Base-by-base conservation (phyloP, 345 rosid species). In the Citrus australasica region DNA sequence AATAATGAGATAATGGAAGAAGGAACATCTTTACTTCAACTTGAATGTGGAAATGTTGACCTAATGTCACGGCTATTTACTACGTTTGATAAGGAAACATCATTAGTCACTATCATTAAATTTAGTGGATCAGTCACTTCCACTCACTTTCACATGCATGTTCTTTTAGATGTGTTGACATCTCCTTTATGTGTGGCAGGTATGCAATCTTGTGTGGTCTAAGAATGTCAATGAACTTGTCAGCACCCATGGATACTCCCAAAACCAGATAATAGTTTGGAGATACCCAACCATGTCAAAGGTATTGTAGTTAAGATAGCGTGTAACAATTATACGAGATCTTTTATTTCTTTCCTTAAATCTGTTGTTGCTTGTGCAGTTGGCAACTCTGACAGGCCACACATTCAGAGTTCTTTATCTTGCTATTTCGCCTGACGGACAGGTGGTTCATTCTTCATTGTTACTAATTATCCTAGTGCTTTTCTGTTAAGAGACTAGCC, bases 361-460 rank as follows among this genome's bases (percentile, higher is more conserved):
- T 14, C 64, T 75, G 42, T 40, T 80, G 79, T 62, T 79, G 53
- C 64, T 69, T 6, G 10, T 86, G 82, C 90, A 97, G 99, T 84
- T 97, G 87, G 99, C 97, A 68, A 93, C 97, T 75, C 99, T 97
- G 32, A 97, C 98, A 0, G 99, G 98, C 25, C 99, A 97, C 78
- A 82, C 99, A 19, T 92, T 80, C 76, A 87, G 99, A 75, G 99
- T 97, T 76, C 98, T 97, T 76, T 97, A 93, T 87, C 99, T 97
- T 81, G 99, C 99, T 11, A 93, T 94, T 68, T 97, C 99, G 75
- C 99, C 99, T 2, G 99, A 97, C 78, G 99, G 99, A 81, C 98
- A 97, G 97, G 99, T 94, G 86, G 42, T 79, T 62, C 69, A 48
- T 77, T 11, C n/a, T 35, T 61, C 30, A 21, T 27, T 25, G 25